Base-by-base conservation (phyloP, 768 basidiomycete species). In the Russula sp. region DNA sequence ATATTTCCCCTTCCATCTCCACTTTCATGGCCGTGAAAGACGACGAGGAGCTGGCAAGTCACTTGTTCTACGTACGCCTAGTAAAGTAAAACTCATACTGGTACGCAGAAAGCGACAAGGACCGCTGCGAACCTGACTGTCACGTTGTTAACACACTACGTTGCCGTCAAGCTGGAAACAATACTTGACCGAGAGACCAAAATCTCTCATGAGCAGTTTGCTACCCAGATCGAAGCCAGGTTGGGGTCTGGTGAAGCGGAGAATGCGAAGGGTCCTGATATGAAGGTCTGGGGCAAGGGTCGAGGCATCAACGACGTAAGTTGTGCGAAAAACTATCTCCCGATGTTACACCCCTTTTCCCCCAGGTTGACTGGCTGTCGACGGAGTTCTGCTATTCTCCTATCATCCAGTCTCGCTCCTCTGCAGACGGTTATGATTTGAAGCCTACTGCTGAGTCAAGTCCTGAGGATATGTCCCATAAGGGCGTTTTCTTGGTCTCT, bases 351-450 rank as follows among this genome's bases (percentile, higher is more conserved):
- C 49, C 11, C 18, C 18, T 18, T 59, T 55, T 60, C 16, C 32
- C 38, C 14, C 68, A 97, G 91, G 81, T 93, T 59, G 93, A 99
- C 70, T 96, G 90, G 83, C 76, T 78, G n/a, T 81, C 86, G 2
- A 87, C 89, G 7, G 97, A 99, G 73, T 96, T 95, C 74, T 90
- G 90, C 67, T 98, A 96, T 73, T 84, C 90, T 2, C 94, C 96
- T 2, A 95, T 98, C 72, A 91, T 98, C 70, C 96, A 98, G 67
- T 98, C 95, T 7, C 88, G 87, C 45, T 88, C 91, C 8, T 88
- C 88, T 39, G 82, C 79, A 62, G 78, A 81, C 10, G 90, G 91
- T 7, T 98, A 96, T 72, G 96, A 98, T 72, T 77, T 98, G 51
- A 84, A 87, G 61, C 87, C 88, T 43, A 89, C 87, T 1, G 93